These are phyloP conservation scores for Ophioceras dolichostomum DNA, from an alignment of 2,329 filamentous ascomycete genomes.

Conservation along the genomic window DNA sequence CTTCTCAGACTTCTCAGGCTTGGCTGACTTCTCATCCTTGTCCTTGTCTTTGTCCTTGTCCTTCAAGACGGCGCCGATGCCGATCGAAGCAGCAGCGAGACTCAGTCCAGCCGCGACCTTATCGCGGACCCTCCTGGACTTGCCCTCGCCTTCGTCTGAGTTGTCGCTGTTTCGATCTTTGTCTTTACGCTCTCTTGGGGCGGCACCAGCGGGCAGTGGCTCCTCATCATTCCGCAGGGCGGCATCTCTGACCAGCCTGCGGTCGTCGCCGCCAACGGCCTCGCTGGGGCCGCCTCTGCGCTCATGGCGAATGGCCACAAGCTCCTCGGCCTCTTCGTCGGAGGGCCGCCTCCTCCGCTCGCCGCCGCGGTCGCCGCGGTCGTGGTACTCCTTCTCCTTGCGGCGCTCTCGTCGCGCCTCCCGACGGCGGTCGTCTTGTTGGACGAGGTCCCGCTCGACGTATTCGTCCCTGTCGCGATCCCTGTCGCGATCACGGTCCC, in stretches of 20 bases:
- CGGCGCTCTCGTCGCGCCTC: conserved; percentile 2
- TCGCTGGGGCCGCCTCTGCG: too few species aligned
- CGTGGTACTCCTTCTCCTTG: conserved; percentile 10
- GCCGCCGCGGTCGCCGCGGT: conserved; percentile 8
- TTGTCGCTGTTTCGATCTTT: conserved; percentile 13
- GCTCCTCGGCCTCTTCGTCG: conserved; percentile 16
- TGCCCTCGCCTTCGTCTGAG: conserved; percentile 9
- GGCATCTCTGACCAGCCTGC: too few species aligned
- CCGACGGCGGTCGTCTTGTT: conserved; percentile 4
- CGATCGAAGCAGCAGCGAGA: conserved; percentile 34
- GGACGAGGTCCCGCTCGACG: conserved; percentile 7
- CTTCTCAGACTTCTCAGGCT: conserved; percentile 10
- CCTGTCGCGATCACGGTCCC: conserved; percentile 8
- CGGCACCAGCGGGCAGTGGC: conserved; percentile 1
- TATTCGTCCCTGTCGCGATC: conserved; percentile 10
- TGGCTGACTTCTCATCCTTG: neutral
- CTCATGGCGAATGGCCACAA: too few species aligned
- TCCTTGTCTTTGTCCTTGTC: conserved; percentile 20
- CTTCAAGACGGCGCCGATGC: conserved; percentile 23
- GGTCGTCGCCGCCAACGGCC: neutral
- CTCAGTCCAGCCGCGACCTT: conserved; percentile 35
- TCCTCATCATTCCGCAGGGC: too few species aligned
- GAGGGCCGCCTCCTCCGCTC: conserved; percentile 13
- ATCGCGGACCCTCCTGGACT: conserved; percentile 30
- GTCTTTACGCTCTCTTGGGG: conserved; percentile 4